Base-by-base conservation (phyloP, 495 filamentous ascomycete species). In the Daldinia childiae region DNA sequence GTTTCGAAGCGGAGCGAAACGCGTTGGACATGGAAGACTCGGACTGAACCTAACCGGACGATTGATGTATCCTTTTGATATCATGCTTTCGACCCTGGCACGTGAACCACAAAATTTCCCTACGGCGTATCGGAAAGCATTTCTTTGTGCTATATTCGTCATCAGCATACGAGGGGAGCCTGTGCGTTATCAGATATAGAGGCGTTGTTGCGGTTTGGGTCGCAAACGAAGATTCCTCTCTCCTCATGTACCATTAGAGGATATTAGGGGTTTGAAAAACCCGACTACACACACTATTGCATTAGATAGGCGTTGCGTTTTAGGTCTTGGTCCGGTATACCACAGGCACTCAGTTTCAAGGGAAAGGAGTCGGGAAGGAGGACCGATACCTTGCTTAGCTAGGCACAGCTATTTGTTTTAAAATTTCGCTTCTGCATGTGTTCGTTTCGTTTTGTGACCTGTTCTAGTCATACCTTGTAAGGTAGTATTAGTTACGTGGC, bases 11-110 rank as follows among this genome's bases (percentile, higher is more conserved):
- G 11, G 79, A 80, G 43, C 76, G 79, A 8, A 79, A 81, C 29
- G 64, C 74, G 6, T 68, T 82, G 72, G 79, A 82, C 45, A 78
- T 78, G 76, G 76, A 78, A 54, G 76, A 78, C 58, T 78, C 76
- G 3, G 76, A 78, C 36, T 78, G 59, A 39, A 15, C 29, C 14
- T 29, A 14, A 55, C 38, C 36, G 17, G 19, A 55, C 11, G 15
- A 15, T 39, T 41, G 41, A 56, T 56, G 24, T 19, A 41, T 51
- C 29, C 11, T 14, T 54, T 19, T 48, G 21, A 52, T 54, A 54
- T 36, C 57, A 39, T 14, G 30, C 41, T 41, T 36, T 14, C 9
- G 26, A 29, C 15, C 14, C 27, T 30, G 38, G 26, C 34, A 29
- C n/a, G 29, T 59, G 38, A 36, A 5, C 19, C 54, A 52, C 6